phyloP scores from a whole-genome alignment of 768 basidiomycete species.

The Dictyophora rubrovolvata region DNA sequence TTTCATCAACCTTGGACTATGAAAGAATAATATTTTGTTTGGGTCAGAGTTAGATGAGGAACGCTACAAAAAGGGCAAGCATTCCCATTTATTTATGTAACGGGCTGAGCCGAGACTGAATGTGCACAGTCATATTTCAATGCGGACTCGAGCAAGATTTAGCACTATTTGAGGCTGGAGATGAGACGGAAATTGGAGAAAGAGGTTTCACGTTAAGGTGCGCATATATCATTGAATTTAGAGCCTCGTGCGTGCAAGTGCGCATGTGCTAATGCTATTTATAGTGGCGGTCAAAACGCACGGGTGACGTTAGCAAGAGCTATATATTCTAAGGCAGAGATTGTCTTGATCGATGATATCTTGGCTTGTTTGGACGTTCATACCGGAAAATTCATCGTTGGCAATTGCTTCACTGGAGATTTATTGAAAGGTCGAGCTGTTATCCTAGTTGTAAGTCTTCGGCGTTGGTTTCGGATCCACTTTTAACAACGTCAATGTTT shows the following conservation, averaged over 20 bases:
- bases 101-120: not conserved
- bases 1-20: conserved; percentile 18
- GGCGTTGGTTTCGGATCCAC: not conserved
- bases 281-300: conserved; percentile 36
- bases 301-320: conserved; percentile 34
- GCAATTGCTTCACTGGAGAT: conserved; percentile 38
- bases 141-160: conserved; percentile 27
- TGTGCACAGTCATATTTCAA: conserved; percentile 15
- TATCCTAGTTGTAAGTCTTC: conserved; percentile 34
- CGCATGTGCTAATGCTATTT: not conserved
- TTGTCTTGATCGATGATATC: conserved; percentile 33
- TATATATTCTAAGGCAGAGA: conserved; percentile 32
- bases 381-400: conserved; percentile 41
- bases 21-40: conserved; percentile 27
- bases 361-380: conserved; percentile 39
- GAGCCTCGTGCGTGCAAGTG: not conserved
- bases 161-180: conserved; percentile 33
- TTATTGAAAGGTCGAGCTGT: conserved; percentile 41
- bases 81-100: not conserved
- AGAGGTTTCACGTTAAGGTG: conserved; percentile 39
- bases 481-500: not conserved
- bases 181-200: conserved; percentile 49
- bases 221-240: not conserved
- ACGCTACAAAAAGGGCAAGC: conserved; percentile 23
- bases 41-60: conserved; percentile 24